A percentile compares a stretch with the other conserved stretches of the same genome.
Conservation (phyloP, 108 stramenopile species). For the Conticribra guillardii region DNA sequence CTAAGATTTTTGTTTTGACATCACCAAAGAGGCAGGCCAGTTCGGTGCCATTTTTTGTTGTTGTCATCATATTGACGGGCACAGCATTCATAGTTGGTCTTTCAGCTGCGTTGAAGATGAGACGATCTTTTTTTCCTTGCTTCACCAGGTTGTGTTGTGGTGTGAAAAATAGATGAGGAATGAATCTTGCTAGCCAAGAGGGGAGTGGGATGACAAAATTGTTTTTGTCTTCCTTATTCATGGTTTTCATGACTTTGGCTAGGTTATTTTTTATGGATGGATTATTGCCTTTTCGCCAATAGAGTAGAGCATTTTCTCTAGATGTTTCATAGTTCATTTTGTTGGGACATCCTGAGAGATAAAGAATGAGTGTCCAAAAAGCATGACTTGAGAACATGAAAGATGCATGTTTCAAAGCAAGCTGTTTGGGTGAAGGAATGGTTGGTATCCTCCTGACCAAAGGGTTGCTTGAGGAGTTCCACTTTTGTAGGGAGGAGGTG, state of each 20-base stretch:
- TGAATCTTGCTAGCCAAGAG: constrained; percentile 1
- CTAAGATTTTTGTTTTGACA: not conserved
- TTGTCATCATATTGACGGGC: not conserved
- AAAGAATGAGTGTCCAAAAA: not conserved
- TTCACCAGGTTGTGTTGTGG: constrained; percentile 13
- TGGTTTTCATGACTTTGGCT: constrained; percentile 2
- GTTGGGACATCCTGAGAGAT: not conserved
- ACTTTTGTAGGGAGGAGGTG: too few species aligned
- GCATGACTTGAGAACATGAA: not conserved
- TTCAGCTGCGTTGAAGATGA: not conserved
- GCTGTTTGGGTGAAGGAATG: not conserved
- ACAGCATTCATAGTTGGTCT: not conserved
- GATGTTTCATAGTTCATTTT: not conserved
- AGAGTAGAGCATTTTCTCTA: not conserved
- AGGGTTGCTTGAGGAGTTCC: too few species aligned
- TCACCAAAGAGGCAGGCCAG: not conserved
- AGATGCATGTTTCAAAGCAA: not conserved
- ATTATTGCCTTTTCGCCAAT: constrained; percentile 7
- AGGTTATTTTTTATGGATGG: not conserved
- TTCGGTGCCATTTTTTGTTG: not conserved
- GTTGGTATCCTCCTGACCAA: not conserved
- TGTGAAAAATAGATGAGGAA: constrained; percentile 12
- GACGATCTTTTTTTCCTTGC: constrained; percentile 6
- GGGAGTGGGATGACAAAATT: constrained; percentile 11
- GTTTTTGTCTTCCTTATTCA: constrained; percentile 17